Evolutionary conservation across 2,329 filamentous ascomycete genomes (phyloP), one percentile per base, ranked within the genome.

Genomic region (Aspergillus sp.): DNA sequence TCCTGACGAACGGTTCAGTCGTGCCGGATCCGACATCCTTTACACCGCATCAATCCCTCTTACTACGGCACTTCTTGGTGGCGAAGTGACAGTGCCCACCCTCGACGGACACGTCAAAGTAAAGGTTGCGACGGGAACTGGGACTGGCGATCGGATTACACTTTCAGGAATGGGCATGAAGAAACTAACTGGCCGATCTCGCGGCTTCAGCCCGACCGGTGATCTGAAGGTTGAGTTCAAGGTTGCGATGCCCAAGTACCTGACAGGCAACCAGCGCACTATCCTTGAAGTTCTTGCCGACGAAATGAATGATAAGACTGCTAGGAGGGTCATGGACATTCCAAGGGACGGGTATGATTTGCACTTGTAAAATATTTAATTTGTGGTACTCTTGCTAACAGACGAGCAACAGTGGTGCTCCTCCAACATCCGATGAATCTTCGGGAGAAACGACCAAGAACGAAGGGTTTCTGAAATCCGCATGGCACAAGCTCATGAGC

Each of bases 211-310:
- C 32, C 83, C 82, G 39, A 85, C 83, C 30, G 95, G 95, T 62
- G 95, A 99, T 70, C 78, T 99, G 59, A 89, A 86, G 71, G 92
- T 99, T 6, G 93, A 99, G 74, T 99, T 96, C 83, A 91, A 91
- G 74, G 90, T 99, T 45, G 80, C 85, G 54, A 96, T 98, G 91
- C 95, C 95, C 45, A 98, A 96, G 78, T 97, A 93, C 69, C 81
- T 99, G 63, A 91, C 85, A 54, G 85, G 89, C 45, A 98, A 96
- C 77, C 93, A 99, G 79, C 85, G 95, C 53, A 96, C 91, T 1
- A 89, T 99, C 58, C 78, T 96, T 44, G 95, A 99, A 79, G 93
- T 98, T 85, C 85, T 99, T 63, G 95, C 95, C 6, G 93, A 99
- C 68, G 95, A 99, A 79, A 89, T 99, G 86, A 88, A 85, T 39